Evolutionary conservation across 2,329 filamentous ascomycete species (phyloP).

Genomic region (Colletotrichum caudatum): DNA sequence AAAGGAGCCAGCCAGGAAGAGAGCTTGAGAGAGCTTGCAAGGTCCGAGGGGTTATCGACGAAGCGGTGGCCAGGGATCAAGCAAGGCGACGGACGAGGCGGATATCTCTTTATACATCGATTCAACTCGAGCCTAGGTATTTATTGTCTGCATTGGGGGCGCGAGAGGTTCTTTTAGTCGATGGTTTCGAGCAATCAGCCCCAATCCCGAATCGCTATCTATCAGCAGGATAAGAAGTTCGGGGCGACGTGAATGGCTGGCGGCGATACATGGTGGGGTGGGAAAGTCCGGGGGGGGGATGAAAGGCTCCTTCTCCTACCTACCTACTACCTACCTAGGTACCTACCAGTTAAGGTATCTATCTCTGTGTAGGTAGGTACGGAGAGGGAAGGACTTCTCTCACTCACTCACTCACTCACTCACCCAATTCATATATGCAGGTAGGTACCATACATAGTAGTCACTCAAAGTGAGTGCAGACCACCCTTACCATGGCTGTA

Average conservation of each 20-base stretch:
- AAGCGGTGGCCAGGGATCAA: background rate
- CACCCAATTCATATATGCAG: too few relatives aligned
- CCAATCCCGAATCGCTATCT: background rate
- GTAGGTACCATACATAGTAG: too few relatives aligned
- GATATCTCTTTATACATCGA: slow-evolving; percentile 20
- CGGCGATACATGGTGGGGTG: slow-evolving; percentile 26
- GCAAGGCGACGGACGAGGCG: slow-evolving; percentile 1
- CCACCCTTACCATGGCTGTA: background rate
- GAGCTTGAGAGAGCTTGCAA: slow-evolving; percentile 3
- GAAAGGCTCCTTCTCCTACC: too few relatives aligned
- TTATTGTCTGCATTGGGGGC: slow-evolving; percentile 15
- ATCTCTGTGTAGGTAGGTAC: too few relatives aligned
- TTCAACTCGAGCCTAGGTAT: slow-evolving; percentile 1
- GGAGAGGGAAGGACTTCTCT: too few relatives aligned
- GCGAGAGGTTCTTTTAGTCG: slow-evolving; percentile 37
- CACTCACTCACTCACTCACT: too few relatives aligned
- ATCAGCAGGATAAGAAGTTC: slow-evolving; percentile 39
- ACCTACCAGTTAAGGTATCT: too few relatives aligned
- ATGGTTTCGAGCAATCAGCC: slow-evolving; percentile 40
- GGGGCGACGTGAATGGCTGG: slow-evolving; percentile 38
- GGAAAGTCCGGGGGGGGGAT: background rate
- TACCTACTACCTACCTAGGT: too few relatives aligned
- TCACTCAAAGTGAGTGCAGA: background rate
- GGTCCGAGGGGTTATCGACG: slow-evolving; percentile 7
- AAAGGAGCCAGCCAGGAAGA: background rate